Evolutionary conservation across 371 early-diverging fungal genomes (phyloP), one percentile per base, ranked within the genome.

Genomic region (Parasitella parasitica): DNA sequence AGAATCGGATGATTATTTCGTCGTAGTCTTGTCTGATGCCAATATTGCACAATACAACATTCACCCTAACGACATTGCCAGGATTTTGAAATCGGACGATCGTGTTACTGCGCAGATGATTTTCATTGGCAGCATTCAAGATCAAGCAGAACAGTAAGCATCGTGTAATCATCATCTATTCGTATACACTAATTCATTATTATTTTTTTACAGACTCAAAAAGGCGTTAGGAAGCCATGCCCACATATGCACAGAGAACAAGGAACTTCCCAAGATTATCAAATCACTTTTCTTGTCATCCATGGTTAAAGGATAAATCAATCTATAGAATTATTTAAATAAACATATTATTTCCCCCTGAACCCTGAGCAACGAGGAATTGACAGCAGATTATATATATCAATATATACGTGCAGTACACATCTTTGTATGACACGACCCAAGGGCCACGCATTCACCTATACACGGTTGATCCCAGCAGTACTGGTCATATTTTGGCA

Each of bases 31-130:
- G 30, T 91, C 91, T 15, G 94, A 94, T 75, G 94, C 94, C n/a
- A 94, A 94, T 66, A 82, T 94, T 64, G 71, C 82, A 5, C 90
- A 91, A 57, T 94, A 94, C 72, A 90, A 88, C 58, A 94, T 94
- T 57, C 81, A 80, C 37, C 90, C 94, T 1, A 80, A 81, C 8
- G 87, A 87, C 32, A 83, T 94, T 57, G 88, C 83, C 16, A 86
- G 78, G 80, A 85, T 84, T 37, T 72, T 89, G 52, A 87, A 88
- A 64, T 78, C 86, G 16, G 87, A 88, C 61, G 86, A 86, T 52
- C 77, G 86, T 35, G 87, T 90, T 18, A 88, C 84, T 46, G 84
- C 91, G 2, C 85, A 79, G 63, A 86, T 90, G 82, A 87, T 89
- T 46, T 91, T 91, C 61, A 89, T 89, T 57, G 88, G 89, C 16